phyloP scores from a whole-genome alignment of 768 basidiomycete species.

The Trametes villosa region DNA sequence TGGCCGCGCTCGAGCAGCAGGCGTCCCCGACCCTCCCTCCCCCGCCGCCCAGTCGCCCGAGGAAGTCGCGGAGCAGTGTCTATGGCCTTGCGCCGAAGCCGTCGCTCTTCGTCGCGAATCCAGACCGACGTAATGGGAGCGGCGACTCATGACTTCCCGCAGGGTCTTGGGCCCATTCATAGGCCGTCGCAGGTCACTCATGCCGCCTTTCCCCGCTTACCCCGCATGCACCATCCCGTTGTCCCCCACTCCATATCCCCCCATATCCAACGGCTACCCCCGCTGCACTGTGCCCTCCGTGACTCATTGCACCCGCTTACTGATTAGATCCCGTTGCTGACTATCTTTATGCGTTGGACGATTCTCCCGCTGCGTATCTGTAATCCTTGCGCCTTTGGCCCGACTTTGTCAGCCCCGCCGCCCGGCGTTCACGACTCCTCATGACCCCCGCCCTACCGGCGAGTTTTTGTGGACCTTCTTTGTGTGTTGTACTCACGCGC shows the following conservation, averaged over 20 bases:
- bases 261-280: no score
- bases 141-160: constrained; percentile 22
- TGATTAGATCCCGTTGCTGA: constrained; percentile 18
- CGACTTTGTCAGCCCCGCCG: not conserved
- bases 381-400: constrained; percentile 15
- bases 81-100: constrained; percentile 71
- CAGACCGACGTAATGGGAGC: constrained; percentile 45
- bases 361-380: constrained; percentile 7
- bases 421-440: constrained; percentile 1
- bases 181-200: not conserved
- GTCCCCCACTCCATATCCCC: not conserved
- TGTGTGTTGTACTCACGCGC: constrained; percentile 9
- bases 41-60: constrained; percentile 48
- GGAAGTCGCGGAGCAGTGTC: constrained; percentile 40
- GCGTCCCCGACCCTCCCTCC: constrained; percentile 36
- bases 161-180: not conserved
- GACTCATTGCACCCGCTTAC: not conserved
- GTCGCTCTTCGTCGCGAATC: constrained; percentile 76
- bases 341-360: constrained; percentile 17
- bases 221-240: not conserved
- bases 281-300: no score
- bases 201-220: not conserved
- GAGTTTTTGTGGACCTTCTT: constrained; percentile 6
- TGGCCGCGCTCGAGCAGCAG: constrained; percentile 62
- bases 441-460: constrained; percentile 5